Conservation (phyloP, 2,329 filamentous ascomycete genomes). For the Diaporthe citrichinensis region DNA sequence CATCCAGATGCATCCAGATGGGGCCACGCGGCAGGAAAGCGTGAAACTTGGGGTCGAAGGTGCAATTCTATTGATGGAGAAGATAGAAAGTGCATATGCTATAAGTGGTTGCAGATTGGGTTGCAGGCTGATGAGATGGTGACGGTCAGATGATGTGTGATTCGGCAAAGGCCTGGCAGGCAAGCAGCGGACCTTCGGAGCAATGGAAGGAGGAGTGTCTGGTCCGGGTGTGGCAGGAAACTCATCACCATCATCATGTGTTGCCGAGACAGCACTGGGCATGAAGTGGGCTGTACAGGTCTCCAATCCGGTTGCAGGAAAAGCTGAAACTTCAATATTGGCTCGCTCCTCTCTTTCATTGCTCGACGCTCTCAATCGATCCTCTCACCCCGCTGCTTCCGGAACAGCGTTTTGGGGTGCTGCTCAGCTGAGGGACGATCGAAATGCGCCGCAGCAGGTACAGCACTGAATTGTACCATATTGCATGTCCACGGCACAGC, state of each 20-base stretch:
- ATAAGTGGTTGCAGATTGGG: conserved; percentile 36
- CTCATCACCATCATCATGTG: conserved; percentile 22
- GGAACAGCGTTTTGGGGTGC: conserved; percentile 21
- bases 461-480: not conserved
- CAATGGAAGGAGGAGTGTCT: not conserved
- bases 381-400: conserved; percentile 30
- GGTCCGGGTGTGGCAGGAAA: conserved; percentile 2
- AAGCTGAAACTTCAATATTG: not conserved
- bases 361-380: not conserved
- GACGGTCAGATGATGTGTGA: conserved; percentile 31
- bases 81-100: conserved; percentile 11
- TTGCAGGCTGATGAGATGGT: conserved; percentile 33
- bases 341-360: not conserved
- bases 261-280: conserved; percentile 26
- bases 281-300: not conserved
- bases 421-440: conserved; percentile 14
- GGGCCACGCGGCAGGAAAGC: conserved; percentile 11
- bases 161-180: conserved; percentile 12
- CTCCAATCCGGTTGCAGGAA: conserved; percentile 11
- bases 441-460: conserved; percentile 25
- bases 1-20: conserved; percentile 5
- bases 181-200: conserved; percentile 6
- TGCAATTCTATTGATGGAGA: conserved; percentile 5
- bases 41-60: not conserved
- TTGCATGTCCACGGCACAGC: conserved; percentile 16